Evolutionary conservation across 768 basidiomycete species (phyloP), one percentile per base, ranked within the genome.

Genomic region (Kwoniella botswanensis): DNA sequence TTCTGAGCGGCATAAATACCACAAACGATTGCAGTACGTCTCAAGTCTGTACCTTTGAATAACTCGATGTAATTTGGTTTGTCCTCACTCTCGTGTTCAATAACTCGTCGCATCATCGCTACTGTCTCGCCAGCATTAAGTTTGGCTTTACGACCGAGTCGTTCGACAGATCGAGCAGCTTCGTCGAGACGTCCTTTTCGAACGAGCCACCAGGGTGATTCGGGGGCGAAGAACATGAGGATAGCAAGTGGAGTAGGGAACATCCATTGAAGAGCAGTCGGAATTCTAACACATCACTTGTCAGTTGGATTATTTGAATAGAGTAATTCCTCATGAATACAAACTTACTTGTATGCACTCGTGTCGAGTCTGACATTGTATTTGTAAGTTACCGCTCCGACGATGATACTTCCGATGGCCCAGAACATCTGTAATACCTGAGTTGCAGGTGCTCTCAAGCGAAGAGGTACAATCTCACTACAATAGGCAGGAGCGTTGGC

Each of bases 61-160:
- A 81, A 71, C 41, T 83, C 80, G 56, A 79, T 60, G 55, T 75
- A 76, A 63, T 52, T 74, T 24, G 75, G 75, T 4, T 70, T 26
- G 0, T 54, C 56, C 12, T 60, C 63, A 17, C 66, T 67, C 62
- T 82, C 73, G 17, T 62, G 46, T 42, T 76, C 71, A 50, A 76
- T 50, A 29, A 76, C 77, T 54, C 79, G 79, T n/a, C 70, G 70
- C 76, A 84, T 84, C 82, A 82, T 79, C n/a, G 80, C 74, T 3
- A 79, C 72, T 5, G 63, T 57, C 41, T 82, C 76, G 9, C 10
- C 13, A n/a, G 78, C 29, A 60, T 74, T 72, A 22, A 70, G 22
- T 24, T 21, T 29, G 2, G 74, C 68, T 43, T 68, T 68, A 1
- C 72, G 68, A n/a, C 72, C 75, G 11, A 79, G 70, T 13, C 76